Base-by-base conservation (phyloP, 2,329 filamentous ascomycete genomes). In the Fusarium annulatum region DNA sequence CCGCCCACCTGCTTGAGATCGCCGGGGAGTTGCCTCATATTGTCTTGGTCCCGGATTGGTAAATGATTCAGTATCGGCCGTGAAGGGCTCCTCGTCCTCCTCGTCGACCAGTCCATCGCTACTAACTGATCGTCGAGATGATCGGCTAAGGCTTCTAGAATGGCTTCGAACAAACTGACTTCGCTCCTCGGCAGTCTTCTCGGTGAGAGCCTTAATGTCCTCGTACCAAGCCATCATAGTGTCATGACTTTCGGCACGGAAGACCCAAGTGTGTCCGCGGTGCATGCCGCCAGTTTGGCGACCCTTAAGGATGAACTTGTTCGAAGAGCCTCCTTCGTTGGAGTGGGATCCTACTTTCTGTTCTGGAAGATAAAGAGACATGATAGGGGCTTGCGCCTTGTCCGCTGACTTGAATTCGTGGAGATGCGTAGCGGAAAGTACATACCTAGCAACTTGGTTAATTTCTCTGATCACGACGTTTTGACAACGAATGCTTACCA, bases 361-460 rank as follows among this genome's bases (percentile, higher is more conserved):
- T 77, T 98, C 96, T 11, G 93, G 93, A 34, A 99, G 89, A 80
- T 96, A 97, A 63, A 99, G 87, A 46, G 96, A 98, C 96, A 99
- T 98, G 80, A 98, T 90, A 2, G 96, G 96, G 43, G 93, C 92
- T 82, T 96, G 94, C 67, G 90, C 93, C 81, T 96, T 95, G 84
- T 98, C 96, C 75, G 95, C 94, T n/a, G 95, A 97, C 82, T 97
- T 98, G 89, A 98, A 99, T 84, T 99, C 96, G 85, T 99, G 96
- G 28, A 99, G 88, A 83, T 99, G 96, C 63, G 96, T 98, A 21
- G 96, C 94, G 77, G 96, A 97, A 76, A 99, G 86, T 53, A 98
- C 95, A 82, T 98, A 98, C 94, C 94, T 96, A 76, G 14, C 18
- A 33, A 38, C n/a, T 33, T 19, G 28, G 61, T 75, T 62, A 76